Conservation (phyloP, 2,329 filamentous ascomycete genomes). For the Arthrobotrys musiformis region DNA sequence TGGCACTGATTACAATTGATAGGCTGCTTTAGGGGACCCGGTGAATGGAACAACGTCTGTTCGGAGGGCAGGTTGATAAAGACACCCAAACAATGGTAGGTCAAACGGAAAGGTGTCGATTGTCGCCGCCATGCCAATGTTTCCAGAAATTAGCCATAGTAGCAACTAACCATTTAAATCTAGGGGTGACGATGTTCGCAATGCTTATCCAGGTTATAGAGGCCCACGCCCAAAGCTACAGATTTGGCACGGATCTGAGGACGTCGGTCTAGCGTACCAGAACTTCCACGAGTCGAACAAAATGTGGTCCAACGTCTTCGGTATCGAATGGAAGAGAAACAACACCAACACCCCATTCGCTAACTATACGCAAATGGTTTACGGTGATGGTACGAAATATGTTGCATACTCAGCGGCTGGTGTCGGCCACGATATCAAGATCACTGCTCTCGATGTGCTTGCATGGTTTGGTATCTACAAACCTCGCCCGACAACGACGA, state of each 20-base stretch:
- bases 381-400: slow-evolving; percentile 61
- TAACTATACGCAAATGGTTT: slow-evolving; percentile 61
- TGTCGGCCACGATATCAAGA: slow-evolving; percentile 33
- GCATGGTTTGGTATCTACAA: slow-evolving; percentile 47
- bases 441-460: slow-evolving; percentile 27
- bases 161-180: not conserved
- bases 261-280: slow-evolving; percentile 60
- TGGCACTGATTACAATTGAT: not conserved
- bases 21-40: slow-evolving; percentile 60
- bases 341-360: slow-evolving; percentile 59
- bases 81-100: slow-evolving; percentile 37
- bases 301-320: slow-evolving; percentile 58
- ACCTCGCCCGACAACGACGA: not conserved
- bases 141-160: not conserved
- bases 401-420: slow-evolving; percentile 61
- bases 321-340: slow-evolving; percentile 57
- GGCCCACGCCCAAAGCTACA: slow-evolving; percentile 62
- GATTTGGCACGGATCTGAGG: slow-evolving; percentile 62
- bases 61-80: slow-evolving; percentile 32
- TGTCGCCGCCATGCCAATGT: too few relatives aligned
- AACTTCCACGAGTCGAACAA: slow-evolving; percentile 60
- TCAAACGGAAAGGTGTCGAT: not conserved
- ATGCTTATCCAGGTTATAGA: slow-evolving; percentile 62
- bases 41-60: slow-evolving; percentile 34
- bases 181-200: slow-evolving; percentile 59